Conservation (phyloP, 2,329 filamentous ascomycete species). For the Hypocreales sp. region DNA sequence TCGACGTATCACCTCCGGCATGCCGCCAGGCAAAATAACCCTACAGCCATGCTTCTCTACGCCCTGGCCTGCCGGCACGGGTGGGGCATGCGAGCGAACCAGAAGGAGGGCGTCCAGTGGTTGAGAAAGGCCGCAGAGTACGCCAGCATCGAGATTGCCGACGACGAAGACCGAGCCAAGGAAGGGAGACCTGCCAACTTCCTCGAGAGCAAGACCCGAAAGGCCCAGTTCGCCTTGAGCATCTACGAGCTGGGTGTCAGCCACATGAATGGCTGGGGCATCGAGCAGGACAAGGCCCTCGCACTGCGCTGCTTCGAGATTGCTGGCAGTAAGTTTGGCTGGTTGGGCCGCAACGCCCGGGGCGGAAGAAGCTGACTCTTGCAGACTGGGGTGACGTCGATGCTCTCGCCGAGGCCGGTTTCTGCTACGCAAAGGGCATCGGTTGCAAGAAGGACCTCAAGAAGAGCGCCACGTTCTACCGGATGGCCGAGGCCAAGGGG, state of each 20-base stretch:
- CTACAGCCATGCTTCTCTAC: slow-evolving; percentile 92
- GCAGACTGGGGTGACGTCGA: slow-evolving; percentile 85
- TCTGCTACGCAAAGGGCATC: slow-evolving; percentile 86
- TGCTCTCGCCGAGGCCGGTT: slow-evolving; percentile 84
- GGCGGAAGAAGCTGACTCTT: background rate
- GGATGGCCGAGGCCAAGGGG: slow-evolving; percentile 78
- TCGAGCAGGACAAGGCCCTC: slow-evolving; percentile 77
- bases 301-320: slow-evolving; percentile 93
- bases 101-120: slow-evolving; percentile 81
- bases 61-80: slow-evolving; percentile 89
- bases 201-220: slow-evolving; percentile 63
- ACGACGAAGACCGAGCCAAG: slow-evolving; percentile 55
- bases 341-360: background rate
- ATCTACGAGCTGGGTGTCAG: slow-evolving; percentile 95
- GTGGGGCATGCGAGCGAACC: slow-evolving; percentile 93
- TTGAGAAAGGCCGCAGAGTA: slow-evolving; percentile 79
- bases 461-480: slow-evolving; percentile 83
- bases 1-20: slow-evolving; percentile 92
- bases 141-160: slow-evolving; percentile 67
- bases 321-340: slow-evolving; percentile 51
- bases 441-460: slow-evolving; percentile 94
- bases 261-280: slow-evolving; percentile 97
- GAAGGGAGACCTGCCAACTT: slow-evolving; percentile 48
- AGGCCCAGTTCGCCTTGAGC: slow-evolving; percentile 85
- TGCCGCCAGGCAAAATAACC: slow-evolving; percentile 70